Evolutionary conservation across 2,329 filamentous ascomycete species (phyloP).

Genomic region (Seiridium cupressi): DNA sequence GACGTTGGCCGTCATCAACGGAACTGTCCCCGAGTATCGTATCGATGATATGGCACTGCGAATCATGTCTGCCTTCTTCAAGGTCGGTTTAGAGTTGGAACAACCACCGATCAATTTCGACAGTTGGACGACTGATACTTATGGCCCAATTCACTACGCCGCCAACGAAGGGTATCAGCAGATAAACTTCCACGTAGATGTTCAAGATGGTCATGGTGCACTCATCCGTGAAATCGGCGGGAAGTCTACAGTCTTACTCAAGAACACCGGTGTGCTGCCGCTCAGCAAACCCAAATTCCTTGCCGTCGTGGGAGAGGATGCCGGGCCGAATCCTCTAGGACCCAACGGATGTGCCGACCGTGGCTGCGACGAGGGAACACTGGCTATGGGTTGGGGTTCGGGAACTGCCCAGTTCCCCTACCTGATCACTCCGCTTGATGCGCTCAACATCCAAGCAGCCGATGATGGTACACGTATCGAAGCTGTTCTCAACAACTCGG

Average conservation of each 20-base stretch:
- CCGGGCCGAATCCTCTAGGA: constrained; percentile 70
- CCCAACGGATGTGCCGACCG: constrained; percentile 78
- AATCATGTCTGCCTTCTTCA: constrained; percentile 71
- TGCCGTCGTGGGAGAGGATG: constrained; percentile 79
- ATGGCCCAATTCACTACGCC: constrained; percentile 64
- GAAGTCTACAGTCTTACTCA: constrained; percentile 83
- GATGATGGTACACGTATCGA: constrained; percentile 60
- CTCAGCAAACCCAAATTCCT: constrained; percentile 76
- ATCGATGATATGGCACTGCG: constrained; percentile 90
- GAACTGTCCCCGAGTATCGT: constrained; percentile 82
- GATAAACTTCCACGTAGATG: constrained; percentile 81
- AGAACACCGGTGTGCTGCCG: constrained; percentile 76
- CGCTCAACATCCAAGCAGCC: constrained; percentile 62
- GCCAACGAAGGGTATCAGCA: constrained; percentile 61
- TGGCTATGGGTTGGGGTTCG: constrained; percentile 79
- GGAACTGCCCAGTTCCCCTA: constrained; percentile 75
- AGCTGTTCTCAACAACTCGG: constrained; percentile 65
- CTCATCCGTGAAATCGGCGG: constrained; percentile 76
- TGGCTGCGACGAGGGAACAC: constrained; percentile 55
- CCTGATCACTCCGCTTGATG: constrained; percentile 70
- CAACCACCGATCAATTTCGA: constrained; percentile 72
- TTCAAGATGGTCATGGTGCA: constrained; percentile 69
- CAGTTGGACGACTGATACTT: constrained; percentile 80
- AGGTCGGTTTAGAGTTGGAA: constrained; percentile 55
- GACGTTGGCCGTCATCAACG: constrained; percentile 84